Evolutionary conservation across 495 filamentous ascomycete species (phyloP).

Genomic region (Hypoxylon intermedium): DNA sequence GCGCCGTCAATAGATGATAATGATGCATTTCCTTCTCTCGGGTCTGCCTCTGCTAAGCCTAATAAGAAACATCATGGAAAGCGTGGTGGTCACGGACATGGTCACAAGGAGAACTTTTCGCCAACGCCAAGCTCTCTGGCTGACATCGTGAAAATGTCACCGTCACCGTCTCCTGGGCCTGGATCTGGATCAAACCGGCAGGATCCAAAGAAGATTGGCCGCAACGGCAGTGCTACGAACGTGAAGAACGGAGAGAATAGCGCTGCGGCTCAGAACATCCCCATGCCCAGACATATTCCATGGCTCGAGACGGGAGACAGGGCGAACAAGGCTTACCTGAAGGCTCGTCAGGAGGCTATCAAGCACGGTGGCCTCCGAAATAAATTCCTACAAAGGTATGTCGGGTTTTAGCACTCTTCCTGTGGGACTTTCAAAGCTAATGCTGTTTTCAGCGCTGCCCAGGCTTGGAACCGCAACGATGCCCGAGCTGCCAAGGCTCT

Average conservation of each 20-base stretch:
- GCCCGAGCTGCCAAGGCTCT: slow-evolving; percentile 94
- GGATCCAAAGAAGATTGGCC: slow-evolving; percentile 58
- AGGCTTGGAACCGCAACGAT: slow-evolving; percentile 99
- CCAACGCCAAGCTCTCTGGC: slow-evolving; percentile 87
- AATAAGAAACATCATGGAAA: slow-evolving; percentile 92
- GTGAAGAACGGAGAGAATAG: slow-evolving; percentile 76
- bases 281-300: slow-evolving; percentile 87
- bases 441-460: slow-evolving; percentile 73
- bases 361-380: slow-evolving; percentile 95
- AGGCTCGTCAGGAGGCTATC: slow-evolving; percentile 91
- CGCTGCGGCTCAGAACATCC: slow-evolving; percentile 80
- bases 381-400: slow-evolving; percentile 94
- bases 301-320: slow-evolving; percentile 95
- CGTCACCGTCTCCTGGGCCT: slow-evolving; percentile 78
- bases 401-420: neutral
- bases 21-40: slow-evolving; percentile 95
- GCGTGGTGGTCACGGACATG: slow-evolving; percentile 76
- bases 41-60: slow-evolving; percentile 76
- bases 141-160: slow-evolving; percentile 92
- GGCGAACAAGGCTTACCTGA: slow-evolving; percentile 92
- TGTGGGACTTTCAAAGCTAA: slow-evolving; percentile 31
- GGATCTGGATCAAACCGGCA: slow-evolving; percentile 47
- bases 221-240: slow-evolving; percentile 61
- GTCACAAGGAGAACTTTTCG: slow-evolving; percentile 69
- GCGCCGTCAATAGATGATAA: slow-evolving; percentile 88